Evolutionary conservation across 2,329 filamentous ascomycete genomes (phyloP).

Genomic region (Tolypocladium guangdongense): DNA sequence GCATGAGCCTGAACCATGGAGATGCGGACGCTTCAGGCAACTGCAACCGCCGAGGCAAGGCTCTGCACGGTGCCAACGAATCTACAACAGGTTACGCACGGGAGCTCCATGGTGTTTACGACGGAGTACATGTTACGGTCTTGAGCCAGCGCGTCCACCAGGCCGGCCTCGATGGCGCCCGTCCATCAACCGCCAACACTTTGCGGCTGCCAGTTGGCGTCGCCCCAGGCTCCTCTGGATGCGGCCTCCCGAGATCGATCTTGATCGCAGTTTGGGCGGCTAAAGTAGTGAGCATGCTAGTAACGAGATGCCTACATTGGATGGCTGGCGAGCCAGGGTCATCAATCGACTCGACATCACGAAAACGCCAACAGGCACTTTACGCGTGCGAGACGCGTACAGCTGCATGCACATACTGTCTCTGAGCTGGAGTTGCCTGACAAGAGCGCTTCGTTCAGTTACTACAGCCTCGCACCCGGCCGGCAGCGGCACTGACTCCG

Average conservation of each 20-base stretch:
- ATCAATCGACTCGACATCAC: neutral
- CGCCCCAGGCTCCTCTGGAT: neutral
- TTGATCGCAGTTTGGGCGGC: neutral
- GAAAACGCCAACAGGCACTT: neutral
- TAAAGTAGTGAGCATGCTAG: neutral
- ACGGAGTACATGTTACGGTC: neutral
- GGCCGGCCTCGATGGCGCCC: neutral
- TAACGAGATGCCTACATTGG: neutral
- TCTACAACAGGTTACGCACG: neutral
- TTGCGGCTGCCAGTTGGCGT: neutral
- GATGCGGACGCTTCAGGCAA: neutral
- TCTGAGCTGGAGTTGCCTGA: neutral
- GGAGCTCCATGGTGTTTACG: neutral
- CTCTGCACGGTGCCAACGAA: neutral
- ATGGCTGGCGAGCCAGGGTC: neutral
- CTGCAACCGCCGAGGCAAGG: neutral
- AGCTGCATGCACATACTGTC: neutral
- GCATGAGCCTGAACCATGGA: neutral
- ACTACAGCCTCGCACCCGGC: too few species aligned
- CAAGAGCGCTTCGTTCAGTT: neutral
- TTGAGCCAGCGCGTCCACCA: neutral
- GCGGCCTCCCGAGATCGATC: neutral
- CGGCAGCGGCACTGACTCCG: neutral
- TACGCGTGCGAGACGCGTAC: neutral
- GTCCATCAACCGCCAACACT: conserved; percentile 1